phyloP scores from a whole-genome alignment of 441 rosid genomes.

The Hura crepitans region DNA sequence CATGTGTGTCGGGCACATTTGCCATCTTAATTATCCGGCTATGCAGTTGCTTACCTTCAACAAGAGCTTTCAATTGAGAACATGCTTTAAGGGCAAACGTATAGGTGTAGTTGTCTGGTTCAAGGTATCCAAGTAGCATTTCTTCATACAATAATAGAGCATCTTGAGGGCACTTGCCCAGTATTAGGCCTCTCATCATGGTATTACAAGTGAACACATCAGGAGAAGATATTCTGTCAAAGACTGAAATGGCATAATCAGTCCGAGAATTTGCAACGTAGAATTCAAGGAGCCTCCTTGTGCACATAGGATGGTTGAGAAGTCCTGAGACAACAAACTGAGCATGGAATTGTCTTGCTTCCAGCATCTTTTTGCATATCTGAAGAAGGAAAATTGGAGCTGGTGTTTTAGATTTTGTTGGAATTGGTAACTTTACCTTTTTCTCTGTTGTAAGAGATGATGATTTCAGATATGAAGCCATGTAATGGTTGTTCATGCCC shows the following conservation, averaged over 20 bases:
- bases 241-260: slow-evolving; percentile 7
- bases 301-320: neutral
- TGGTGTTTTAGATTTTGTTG: neutral
- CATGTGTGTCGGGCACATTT: neutral
- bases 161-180: slow-evolving; percentile 2
- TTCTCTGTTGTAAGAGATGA: neutral
- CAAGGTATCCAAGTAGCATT: neutral
- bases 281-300: slow-evolving; percentile 13
- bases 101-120: slow-evolving; percentile 18
- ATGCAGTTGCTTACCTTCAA: slow-evolving; percentile 17
- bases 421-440: neutral
- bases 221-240: slow-evolving; percentile 7
- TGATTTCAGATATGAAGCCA: neutral
- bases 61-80: slow-evolving; percentile 7
- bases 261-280: neutral
- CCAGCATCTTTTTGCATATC: slow-evolving; percentile 8
- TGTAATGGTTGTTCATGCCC: neutral
- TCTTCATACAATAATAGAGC: neutral
- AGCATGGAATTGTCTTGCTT: slow-evolving; percentile 15
- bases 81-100: slow-evolving; percentile 16
- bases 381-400: neutral
- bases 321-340: slow-evolving; percentile 15
- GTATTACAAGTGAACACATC: slow-evolving; percentile 16
- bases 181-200: slow-evolving; percentile 15
- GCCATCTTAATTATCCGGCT: slow-evolving; percentile 16